Evolutionary conservation across 1,284 basidiomycete species (phyloP), one percentile per base, ranked within the genome.

Genomic region (Caloboletus inedulis): DNA sequence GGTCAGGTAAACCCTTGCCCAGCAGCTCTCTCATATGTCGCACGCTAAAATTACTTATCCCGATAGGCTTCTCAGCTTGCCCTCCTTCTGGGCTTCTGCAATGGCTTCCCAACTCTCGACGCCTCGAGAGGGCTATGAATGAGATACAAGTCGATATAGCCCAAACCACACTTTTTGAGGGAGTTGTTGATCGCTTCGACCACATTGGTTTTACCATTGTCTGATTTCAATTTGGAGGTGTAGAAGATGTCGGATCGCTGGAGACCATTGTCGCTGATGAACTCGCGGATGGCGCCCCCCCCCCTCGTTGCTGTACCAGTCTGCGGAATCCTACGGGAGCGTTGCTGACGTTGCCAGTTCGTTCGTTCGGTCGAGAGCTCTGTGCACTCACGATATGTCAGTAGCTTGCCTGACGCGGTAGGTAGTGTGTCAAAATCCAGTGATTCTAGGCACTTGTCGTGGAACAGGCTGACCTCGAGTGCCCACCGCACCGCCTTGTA

Each of bases 201-300:
- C 12, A 79, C 76, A 19, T 70, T 64, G 16, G 74, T 71, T 67
- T 83, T 82, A 63, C 58, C 58, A 8, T 43, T 19, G 37, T 89
- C 88, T 41, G 70, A 62, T 70, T 78, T 84, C 49, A 89, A 75
- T 67, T 90, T 88, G 30, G 84, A 85, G 27, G 82, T 86, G 68
- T 81, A 83, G 72, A 82, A 88, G 56, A 90, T 76, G 19, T 78
- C 77, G 78, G 42, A 52, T 30, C 35, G 37, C 14, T 51, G 75
- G 10, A 76, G 73, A 43, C 68, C 65, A 16, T 74, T 67, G 39
- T 66, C 67, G 45, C 69, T 64, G 65, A 80, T 77, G 65, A 80
- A 87, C 58, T 82, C 78, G 44, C 70, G 70, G 62, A 89, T 80
- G 16, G 83, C 85, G 35, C 72, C 66, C 8, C 85, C 82, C 77